These are phyloP conservation scores for Whalleya microplaca DNA, from an alignment of 2,329 filamentous ascomycete genomes.

Conservation along the genomic window DNA sequence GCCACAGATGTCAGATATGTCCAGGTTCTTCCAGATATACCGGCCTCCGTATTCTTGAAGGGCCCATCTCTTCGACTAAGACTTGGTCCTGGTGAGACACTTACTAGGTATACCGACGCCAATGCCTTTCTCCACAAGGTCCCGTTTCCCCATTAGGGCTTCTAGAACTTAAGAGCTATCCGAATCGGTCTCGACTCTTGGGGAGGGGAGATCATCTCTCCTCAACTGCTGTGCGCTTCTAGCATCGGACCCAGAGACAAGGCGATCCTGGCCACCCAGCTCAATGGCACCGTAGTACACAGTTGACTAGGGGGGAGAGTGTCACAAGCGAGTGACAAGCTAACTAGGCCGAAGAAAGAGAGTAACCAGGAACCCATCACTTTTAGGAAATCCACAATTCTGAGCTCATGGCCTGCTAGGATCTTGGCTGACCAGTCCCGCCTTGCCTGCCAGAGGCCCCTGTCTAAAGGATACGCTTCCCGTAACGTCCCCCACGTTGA, in stretches of 20 bases:
- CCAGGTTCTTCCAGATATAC: not conserved
- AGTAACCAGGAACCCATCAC: constrained; percentile 16
- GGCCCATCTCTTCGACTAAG: not conserved
- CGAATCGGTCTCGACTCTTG: constrained; percentile 14
- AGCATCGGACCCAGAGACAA: constrained; percentile 7
- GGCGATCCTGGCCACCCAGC: constrained; percentile 14
- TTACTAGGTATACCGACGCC: constrained; percentile 7
- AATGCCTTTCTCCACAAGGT: constrained; percentile 9
- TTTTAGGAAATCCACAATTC: constrained; percentile 24
- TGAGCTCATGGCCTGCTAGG: constrained; percentile 20
- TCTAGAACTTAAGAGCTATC: constrained; percentile 8
- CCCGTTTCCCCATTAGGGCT: constrained; percentile 12
- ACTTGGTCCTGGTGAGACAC: constrained; percentile 3
- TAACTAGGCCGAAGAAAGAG: constrained; percentile 15
- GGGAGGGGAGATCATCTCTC: not conserved
- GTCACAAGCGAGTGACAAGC: constrained; percentile 6
- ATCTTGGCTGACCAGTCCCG: constrained; percentile 25
- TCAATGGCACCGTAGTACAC: constrained; percentile 2
- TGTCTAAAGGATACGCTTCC: constrained; percentile 22
- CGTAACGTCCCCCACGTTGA: constrained; percentile 25
- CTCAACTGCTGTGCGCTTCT: not conserved
- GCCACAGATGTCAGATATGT: not conserved
- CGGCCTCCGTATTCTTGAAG: not conserved
- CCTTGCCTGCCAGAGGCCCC: constrained; percentile 19
- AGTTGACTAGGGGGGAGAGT: constrained; percentile 20